phyloP scores from a whole-genome alignment of 2,329 filamentous ascomycete genomes.

The Clathrospora elynae region DNA sequence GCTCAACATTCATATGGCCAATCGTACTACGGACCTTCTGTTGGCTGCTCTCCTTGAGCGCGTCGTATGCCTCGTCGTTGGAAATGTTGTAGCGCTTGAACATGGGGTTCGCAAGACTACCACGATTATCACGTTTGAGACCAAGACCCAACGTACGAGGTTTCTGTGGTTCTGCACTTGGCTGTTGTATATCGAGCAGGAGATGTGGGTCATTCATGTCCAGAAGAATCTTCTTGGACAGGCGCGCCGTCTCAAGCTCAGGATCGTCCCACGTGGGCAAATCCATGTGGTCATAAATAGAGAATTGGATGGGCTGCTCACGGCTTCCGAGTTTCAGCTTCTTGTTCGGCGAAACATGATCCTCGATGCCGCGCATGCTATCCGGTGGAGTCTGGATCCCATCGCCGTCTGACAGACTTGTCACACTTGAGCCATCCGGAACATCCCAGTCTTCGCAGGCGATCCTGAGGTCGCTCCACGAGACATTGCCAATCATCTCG shows the following conservation, averaged over 20 bases:
- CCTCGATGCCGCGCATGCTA: conserved; percentile 34
- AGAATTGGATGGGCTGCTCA: conserved; percentile 34
- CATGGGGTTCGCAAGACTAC: conserved; percentile 73
- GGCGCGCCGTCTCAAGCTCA: conserved; percentile 70
- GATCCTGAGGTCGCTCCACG: conserved; percentile 79
- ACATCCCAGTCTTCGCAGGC: conserved; percentile 86
- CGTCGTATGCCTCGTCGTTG: conserved; percentile 94
- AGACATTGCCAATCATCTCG: conserved; percentile 74
- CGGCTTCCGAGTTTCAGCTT: conserved; percentile 63
- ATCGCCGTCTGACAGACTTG: conserved; percentile 38
- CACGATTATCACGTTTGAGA: conserved; percentile 69
- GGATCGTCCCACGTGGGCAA: conserved; percentile 79
- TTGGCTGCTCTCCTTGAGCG: conserved; percentile 94
- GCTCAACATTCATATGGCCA: conserved; percentile 89
- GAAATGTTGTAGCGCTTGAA: conserved; percentile 90
- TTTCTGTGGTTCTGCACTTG: conserved; percentile 66
- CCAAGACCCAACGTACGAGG: conserved; percentile 56
- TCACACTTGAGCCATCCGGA: conserved; percentile 47
- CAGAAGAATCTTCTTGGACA: conserved; percentile 78
- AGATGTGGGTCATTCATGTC: conserved; percentile 89
- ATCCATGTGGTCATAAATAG: conserved; percentile 45
- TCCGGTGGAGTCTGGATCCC: conserved; percentile 36
- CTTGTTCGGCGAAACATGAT: conserved; percentile 55
- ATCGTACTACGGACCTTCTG: conserved; percentile 93
- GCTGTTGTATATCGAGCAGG: conserved; percentile 77